phyloP scores from a whole-genome alignment of 768 basidiomycete genomes.

The Trametes maxima region DNA sequence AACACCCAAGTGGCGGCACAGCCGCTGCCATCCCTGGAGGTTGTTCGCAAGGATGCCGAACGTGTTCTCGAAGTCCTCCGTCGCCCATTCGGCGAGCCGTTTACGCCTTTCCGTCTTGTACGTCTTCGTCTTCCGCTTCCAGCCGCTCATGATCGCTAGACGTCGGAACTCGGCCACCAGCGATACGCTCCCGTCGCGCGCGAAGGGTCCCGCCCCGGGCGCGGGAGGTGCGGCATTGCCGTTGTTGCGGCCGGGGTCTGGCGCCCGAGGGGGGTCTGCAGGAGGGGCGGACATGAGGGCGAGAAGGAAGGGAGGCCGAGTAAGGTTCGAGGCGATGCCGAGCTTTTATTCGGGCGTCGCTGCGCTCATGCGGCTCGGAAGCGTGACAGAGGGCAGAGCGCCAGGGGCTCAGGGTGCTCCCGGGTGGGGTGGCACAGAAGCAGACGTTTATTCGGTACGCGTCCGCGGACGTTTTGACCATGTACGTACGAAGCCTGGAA shows the following conservation, averaged over 20 bases:
- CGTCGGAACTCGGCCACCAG: constrained; percentile 11
- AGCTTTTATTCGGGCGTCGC: not conserved
- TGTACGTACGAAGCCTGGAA: no score
- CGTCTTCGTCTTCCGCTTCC: not conserved
- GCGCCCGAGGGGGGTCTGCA: not conserved
- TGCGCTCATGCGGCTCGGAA: not conserved
- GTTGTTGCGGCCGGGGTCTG: not conserved
- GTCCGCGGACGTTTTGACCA: no score
- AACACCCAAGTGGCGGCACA: not conserved
- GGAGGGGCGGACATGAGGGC: not conserved
- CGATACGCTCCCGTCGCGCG: constrained; percentile 5
- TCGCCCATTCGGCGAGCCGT: not conserved
- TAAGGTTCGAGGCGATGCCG: not conserved
- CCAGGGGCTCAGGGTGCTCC: not conserved
- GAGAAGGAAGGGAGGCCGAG: not conserved
- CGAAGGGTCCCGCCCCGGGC: not conserved
- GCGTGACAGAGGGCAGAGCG: not conserved
- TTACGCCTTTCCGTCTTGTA: not conserved
- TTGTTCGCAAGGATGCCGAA: not conserved
- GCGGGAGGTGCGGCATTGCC: not conserved
- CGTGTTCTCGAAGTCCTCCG: not conserved
- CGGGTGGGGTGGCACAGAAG: not conserved
- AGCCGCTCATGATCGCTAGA: not conserved
- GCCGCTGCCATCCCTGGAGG: not conserved
- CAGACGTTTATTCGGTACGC: not conserved